Evolutionary conservation across 768 basidiomycete species (phyloP), one percentile per base, ranked within the genome.

Genomic region (Suillus brevipes): DNA sequence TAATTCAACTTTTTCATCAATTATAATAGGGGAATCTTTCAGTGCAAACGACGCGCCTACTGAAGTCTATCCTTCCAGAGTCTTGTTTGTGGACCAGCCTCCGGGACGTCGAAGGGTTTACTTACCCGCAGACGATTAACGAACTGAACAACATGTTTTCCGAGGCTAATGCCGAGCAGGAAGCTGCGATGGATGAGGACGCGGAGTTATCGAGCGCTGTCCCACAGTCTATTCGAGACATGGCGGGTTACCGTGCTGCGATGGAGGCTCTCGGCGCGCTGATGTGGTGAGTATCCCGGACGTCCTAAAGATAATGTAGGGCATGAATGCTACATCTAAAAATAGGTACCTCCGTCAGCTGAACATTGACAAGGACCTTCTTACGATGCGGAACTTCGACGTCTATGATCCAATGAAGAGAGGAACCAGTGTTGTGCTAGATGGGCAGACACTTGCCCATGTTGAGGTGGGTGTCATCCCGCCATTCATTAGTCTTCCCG

Each of bases 321-420:
- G 25, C 64, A 23, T 53, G 31, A 16, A 13, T n/a, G 18, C 43
- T 25, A 49, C 38, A 20, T 57, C 12, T 55, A 43, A 65, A 59
- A 60, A 65, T 62, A 89, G 90, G 87, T 95, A 95, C 74, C 85
- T 99, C 16, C 88, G 91, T 43, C 92, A 94, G 66, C 84, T 99
- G 47, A 99, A 99, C 73, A 94, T 99, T 67, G 97, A 96, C 79
- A 92, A 94, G 73, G 96, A 98, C 68, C 88, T 99, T 63, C 77
- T 99, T 71, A 92, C 89, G 62, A 95, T 97, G 90, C 91, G 88
- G 79, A 99, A 99, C 74, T 99, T 99, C 84, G 96, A 98, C 70
- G 83, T 97, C 45, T 97, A 97, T 72, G 95, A 98, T 76, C 97
- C 97, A 0, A 94, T 98, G 87, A 89, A 91, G 74, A 84, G 85